Conservation (phyloP, 805 yeast genomes). For the Kodamaea kakaduensis region DNA sequence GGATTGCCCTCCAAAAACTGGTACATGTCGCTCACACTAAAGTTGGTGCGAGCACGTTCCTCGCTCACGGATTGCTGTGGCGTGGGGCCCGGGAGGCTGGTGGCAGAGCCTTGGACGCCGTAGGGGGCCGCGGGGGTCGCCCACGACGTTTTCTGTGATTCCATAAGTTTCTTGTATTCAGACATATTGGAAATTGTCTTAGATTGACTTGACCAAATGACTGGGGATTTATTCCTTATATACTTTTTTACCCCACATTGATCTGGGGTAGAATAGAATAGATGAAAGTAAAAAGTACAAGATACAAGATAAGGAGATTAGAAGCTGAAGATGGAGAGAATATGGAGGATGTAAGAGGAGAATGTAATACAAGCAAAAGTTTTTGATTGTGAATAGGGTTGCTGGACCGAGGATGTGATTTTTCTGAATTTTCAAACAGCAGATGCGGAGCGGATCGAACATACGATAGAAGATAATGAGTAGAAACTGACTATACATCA, state of each 20-base stretch:
- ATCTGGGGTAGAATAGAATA: too few species aligned
- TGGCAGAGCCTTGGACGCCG: neutral
- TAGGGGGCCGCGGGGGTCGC: neutral
- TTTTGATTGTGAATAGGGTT: too few species aligned
- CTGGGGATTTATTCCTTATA: slow-evolving; percentile 9
- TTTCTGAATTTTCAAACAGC: too few species aligned
- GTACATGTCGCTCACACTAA: slow-evolving; percentile 38
- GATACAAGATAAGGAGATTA: too few species aligned
- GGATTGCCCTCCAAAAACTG: slow-evolving; percentile 38
- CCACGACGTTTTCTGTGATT: slow-evolving; percentile 6
- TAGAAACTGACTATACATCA: too few species aligned
- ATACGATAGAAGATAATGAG: too few species aligned
- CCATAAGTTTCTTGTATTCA: slow-evolving; percentile 1
- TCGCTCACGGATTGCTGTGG: slow-evolving; percentile 31
- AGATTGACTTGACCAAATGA: slow-evolving; percentile 1
- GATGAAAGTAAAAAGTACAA: too few species aligned
- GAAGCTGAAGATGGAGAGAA: neutral
- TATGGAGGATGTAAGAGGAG: too few species aligned
- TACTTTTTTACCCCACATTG: slow-evolving; percentile 8
- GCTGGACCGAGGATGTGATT: too few species aligned
- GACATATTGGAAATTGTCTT: slow-evolving; percentile 3
- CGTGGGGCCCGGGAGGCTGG: slow-evolving; percentile 17
- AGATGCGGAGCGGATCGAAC: too few species aligned
- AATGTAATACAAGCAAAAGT: too few species aligned
- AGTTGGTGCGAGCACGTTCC: slow-evolving; percentile 31